These are phyloP conservation scores for Plasmopara muralis DNA, from an alignment of 352 stramenopile species.

Conservation along the genomic window DNA sequence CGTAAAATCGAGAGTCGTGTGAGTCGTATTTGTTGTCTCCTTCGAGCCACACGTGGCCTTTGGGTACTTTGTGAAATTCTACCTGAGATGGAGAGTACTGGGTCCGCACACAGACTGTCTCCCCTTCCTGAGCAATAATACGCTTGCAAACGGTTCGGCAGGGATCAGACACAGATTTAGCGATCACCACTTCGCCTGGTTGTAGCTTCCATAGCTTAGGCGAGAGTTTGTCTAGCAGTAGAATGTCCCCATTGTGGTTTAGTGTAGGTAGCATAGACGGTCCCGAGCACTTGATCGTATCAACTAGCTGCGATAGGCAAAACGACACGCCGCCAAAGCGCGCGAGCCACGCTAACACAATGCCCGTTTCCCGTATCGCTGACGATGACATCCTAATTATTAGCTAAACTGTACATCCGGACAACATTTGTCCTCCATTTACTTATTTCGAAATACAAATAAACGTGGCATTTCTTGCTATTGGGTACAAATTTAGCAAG, in stretches of 20 bases:
- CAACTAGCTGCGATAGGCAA: conserved; percentile 59
- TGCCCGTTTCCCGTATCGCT: conserved; percentile 33
- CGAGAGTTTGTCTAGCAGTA: conserved; percentile 86
- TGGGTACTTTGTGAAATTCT: conserved; percentile 81
- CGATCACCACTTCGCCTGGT: conserved; percentile 84
- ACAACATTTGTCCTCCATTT: not conserved
- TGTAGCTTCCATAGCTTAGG: conserved; percentile 54
- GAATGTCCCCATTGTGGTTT: conserved; percentile 84
- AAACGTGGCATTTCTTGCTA: not conserved
- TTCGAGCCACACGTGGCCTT: conserved; percentile 94
- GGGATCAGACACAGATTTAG: conserved; percentile 81
- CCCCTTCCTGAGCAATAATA: conserved; percentile 76
- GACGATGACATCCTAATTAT: conserved; percentile 1
- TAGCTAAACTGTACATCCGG: not conserved
- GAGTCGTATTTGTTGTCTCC: conserved; percentile 96
- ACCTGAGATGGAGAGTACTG: conserved; percentile 66
- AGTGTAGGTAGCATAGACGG: conserved; percentile 89
- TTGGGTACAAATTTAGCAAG: not conserved
- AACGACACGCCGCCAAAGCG: conserved; percentile 70
- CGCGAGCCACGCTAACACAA: conserved; percentile 58
- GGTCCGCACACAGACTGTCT: conserved; percentile 68
- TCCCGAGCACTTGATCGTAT: conserved; percentile 84
- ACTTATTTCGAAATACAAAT: no score
- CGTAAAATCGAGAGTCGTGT: conserved; percentile 94
- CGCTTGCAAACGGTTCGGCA: conserved; percentile 87